Conservation (phyloP, 345 rosid species). For the Eucalyptus sp. region DNA sequence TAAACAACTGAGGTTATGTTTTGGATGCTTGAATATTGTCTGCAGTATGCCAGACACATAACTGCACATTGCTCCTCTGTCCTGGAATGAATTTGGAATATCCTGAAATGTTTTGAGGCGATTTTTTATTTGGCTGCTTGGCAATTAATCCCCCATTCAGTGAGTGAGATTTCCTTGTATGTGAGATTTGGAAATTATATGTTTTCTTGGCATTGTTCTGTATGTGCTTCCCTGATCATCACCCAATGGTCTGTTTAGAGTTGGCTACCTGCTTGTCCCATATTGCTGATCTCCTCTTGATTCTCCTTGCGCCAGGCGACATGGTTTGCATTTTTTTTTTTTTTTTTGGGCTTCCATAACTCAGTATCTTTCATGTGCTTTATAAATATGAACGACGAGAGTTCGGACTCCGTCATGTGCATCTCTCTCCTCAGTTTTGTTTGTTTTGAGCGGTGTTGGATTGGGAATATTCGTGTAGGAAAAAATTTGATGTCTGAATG, state of each 20-base stretch:
- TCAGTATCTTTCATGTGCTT: not conserved
- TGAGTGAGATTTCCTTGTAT: not conserved
- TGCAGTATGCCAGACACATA: not conserved
- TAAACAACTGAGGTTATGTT: not conserved
- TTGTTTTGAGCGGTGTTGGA: no score
- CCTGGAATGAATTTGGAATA: not conserved
- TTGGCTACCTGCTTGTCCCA: no score
- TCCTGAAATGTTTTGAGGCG: not conserved
- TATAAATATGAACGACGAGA: not conserved
- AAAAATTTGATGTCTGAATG: not conserved
- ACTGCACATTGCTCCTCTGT: not conserved
- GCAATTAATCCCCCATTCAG: not conserved
- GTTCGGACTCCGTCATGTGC: not conserved
- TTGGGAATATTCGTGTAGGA: not conserved
- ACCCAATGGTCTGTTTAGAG: no score
- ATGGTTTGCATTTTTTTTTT: no score
- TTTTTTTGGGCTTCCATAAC: not conserved
- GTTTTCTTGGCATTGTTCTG: not conserved
- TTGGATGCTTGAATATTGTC: not conserved
- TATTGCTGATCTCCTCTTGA: no score
- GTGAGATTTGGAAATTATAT: not conserved
- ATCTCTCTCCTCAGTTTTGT: not conserved
- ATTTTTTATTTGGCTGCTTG: not conserved
- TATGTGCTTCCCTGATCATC: not conserved
- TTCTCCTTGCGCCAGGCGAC: no score